phyloP scores from a whole-genome alignment of 352 stramenopile species.

The Globisporangium iwayamae region DNA sequence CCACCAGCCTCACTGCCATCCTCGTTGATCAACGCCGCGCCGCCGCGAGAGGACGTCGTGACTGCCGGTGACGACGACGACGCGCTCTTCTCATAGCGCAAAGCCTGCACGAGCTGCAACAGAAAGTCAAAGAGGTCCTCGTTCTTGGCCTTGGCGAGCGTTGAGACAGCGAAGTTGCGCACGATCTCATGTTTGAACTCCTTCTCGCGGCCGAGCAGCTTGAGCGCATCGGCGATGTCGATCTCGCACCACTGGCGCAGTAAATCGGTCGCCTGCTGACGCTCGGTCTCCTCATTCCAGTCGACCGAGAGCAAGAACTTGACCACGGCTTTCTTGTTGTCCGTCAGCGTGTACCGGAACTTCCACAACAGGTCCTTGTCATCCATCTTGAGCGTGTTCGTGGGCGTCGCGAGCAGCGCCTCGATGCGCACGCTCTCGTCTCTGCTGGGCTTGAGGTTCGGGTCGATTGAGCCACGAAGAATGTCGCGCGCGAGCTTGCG shows the following conservation, averaged over 20 bases:
- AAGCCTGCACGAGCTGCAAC: constrained; percentile 97
- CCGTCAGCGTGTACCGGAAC: constrained; percentile 95
- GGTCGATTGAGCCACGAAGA: constrained; percentile 95
- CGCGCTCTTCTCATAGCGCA: constrained; percentile 87
- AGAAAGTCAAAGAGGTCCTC: constrained; percentile 97
- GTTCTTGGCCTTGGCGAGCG: constrained; percentile 92
- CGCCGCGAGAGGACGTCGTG: constrained; percentile 29
- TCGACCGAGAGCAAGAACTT: constrained; percentile 98
- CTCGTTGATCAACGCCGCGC: constrained; percentile 15
- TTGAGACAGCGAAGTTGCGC: constrained; percentile 96
- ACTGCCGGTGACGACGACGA: constrained; percentile 16
- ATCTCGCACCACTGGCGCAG: constrained; percentile 89
- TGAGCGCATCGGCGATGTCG: constrained; percentile 97
- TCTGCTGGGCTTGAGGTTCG: constrained; percentile 95
- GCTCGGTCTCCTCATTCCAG: constrained; percentile 97
- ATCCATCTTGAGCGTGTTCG: constrained; percentile 91
- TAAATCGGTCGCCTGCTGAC: constrained; percentile 90
- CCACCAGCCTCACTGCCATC: constrained; percentile 7
- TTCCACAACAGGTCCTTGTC: constrained; percentile 95
- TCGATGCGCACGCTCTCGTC: constrained; percentile 93
- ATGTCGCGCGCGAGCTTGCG: constrained; percentile 95
- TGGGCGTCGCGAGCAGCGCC: constrained; percentile 89
- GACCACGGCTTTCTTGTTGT: constrained; percentile 94
- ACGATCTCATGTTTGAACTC: constrained; percentile 90
- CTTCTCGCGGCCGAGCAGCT: constrained; percentile 92